A percentile compares a stretch with the other conserved stretches of the same genome.
Evolutionary conservation across 2,329 filamentous ascomycete species (phyloP).

Genomic region (Nigrograna mackinnonii): DNA sequence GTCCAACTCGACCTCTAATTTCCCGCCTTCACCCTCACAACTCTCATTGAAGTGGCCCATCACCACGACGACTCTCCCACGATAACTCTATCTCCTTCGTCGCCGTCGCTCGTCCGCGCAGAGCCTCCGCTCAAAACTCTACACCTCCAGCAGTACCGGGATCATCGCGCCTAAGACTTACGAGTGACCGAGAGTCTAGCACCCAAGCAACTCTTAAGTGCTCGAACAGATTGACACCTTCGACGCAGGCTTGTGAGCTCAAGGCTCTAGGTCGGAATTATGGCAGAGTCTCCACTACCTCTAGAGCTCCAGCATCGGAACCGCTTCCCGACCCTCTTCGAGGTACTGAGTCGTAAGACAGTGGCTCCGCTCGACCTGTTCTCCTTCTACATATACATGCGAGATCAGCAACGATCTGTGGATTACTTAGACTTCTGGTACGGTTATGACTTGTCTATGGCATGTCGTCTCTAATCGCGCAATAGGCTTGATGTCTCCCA

Average conservation of each 20-base stretch:
- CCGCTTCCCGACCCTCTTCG: constrained; percentile 89
- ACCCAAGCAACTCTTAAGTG: too few relatives aligned
- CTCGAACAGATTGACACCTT: too few relatives aligned
- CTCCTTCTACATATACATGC: constrained; percentile 99
- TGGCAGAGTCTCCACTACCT: constrained; percentile 24
- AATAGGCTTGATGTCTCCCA: constrained; percentile 96
- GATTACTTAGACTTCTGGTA: constrained; percentile 99
- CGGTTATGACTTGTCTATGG: not conserved
- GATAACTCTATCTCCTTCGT: too few relatives aligned
- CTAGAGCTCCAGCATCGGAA: constrained; percentile 61
- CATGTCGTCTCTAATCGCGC: constrained; percentile 25
- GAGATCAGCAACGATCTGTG: constrained; percentile 95
- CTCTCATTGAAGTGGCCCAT: constrained; percentile 26
- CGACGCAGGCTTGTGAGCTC: too few relatives aligned
- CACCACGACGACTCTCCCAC: constrained; percentile 17
- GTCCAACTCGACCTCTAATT: constrained; percentile 34
- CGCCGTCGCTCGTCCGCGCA: too few relatives aligned
- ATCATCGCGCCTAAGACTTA: not conserved
- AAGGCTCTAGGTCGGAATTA: constrained; percentile 8
- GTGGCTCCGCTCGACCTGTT: constrained; percentile 94
- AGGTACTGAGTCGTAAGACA: constrained; percentile 93
- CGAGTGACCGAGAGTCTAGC: too few relatives aligned
- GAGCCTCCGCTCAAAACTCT: too few relatives aligned
- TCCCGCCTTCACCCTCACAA: constrained; percentile 27
- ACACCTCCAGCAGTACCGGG: too few relatives aligned